A percentile compares a stretch with the other conserved stretches of the same genome.
These are phyloP conservation scores for Tricholoma bakamatsutake DNA, from an alignment of 768 basidiomycete species.

Conservation along the genomic window DNA sequence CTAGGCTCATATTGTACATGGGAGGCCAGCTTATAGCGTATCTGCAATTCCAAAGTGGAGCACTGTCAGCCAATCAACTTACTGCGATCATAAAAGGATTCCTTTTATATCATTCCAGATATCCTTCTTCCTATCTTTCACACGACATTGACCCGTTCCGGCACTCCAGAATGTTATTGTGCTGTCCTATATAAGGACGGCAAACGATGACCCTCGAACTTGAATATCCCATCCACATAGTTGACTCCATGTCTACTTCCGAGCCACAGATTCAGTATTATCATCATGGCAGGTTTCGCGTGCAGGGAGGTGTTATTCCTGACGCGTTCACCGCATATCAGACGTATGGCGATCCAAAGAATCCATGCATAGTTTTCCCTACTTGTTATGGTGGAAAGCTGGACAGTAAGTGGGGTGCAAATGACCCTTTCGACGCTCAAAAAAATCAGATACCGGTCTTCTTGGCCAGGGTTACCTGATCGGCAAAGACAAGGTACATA, in stretches of 20 bases:
- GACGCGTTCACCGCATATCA: conserved; percentile 54
- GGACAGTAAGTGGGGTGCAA: conserved; percentile 31
- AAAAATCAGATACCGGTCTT: conserved; percentile 1
- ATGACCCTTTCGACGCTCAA: not conserved
- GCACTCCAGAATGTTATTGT: not conserved
- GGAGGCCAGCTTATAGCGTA: no score
- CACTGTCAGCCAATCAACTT: no score
- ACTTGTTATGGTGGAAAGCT: conserved; percentile 51
- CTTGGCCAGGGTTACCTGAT: conserved; percentile 42
- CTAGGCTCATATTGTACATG: no score
- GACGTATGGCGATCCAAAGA: conserved; percentile 44
- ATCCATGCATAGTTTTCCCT: conserved; percentile 54
- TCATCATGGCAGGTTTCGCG: conserved; percentile 48
- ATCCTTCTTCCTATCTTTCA: not conserved
- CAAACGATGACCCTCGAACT: not conserved
- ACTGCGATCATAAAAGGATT: no score
- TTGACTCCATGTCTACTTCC: not conserved
- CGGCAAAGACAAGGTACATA: conserved; percentile 42
- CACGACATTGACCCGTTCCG: not conserved
- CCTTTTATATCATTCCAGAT: no score
- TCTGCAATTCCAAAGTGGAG: no score
- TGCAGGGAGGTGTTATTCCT: conserved; percentile 48
- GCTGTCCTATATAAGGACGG: not conserved
- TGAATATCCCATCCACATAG: not conserved
- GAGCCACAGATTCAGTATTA: conserved; percentile 35